Evolutionary conservation across 306 rosid genomes (phyloP).

Genomic region (peach (Prunus persica)): DNA sequence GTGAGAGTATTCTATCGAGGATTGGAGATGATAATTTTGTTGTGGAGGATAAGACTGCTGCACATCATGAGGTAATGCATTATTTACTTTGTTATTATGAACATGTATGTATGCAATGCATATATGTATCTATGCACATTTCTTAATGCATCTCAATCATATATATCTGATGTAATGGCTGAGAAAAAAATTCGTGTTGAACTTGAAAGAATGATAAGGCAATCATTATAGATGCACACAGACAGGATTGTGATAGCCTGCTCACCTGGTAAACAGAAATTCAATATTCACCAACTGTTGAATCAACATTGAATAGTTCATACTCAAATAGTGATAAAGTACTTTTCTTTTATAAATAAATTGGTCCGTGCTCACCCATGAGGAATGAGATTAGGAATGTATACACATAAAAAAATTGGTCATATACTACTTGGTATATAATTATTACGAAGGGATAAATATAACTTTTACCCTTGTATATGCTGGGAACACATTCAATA

Average conservation of each 20-base stretch:
- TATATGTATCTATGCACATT: not conserved
- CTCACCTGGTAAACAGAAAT: not conserved
- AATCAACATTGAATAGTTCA: too few species aligned
- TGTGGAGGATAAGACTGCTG: constrained; percentile 49
- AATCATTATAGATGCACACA: not conserved
- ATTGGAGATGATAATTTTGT: constrained; percentile 63
- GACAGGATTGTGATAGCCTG: not conserved
- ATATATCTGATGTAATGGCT: not conserved
- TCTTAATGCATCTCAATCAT: not conserved
- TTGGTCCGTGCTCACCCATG: too few species aligned
- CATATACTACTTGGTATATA: too few species aligned
- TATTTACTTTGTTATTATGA: not conserved
- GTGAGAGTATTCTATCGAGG: constrained; percentile 63
- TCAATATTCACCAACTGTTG: too few species aligned
- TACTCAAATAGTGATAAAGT: too few species aligned
- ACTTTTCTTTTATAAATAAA: not conserved
- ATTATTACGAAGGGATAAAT: too few species aligned
- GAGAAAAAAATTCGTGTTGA: not conserved
- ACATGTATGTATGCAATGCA: not conserved
- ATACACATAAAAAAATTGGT: too few species aligned
- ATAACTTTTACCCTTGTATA: too few species aligned
- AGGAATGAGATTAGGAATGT: too few species aligned
- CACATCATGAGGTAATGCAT: constrained; percentile 53
- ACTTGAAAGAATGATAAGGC: not conserved
- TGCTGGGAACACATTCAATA: too few species aligned